Base-by-base conservation (phyloP, 2,329 filamentous ascomycete species). In the Apiospora rasikravindrae region DNA sequence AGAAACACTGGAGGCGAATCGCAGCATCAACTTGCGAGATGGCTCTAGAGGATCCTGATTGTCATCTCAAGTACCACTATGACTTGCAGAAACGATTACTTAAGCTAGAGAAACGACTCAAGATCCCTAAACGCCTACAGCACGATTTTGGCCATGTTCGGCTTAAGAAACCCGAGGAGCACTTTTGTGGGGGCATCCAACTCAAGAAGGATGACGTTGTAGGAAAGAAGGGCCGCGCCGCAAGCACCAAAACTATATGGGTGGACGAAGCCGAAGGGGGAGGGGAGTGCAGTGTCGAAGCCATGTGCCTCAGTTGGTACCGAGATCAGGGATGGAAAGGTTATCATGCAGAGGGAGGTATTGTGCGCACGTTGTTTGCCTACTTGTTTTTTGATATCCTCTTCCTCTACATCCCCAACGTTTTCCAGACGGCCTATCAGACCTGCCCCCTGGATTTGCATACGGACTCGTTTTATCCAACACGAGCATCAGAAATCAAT, bases 341-440 rank as follows among this genome's bases (percentile, higher is more conserved):
- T 14, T 98, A 96, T 79, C 96, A 99, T 82, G 90, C 92, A 24
- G 96, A 99, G 85, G 94, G 95, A 45, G 94, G 95, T 2, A 95
- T 98, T 76, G 85, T 98, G 8, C 91, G 95, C n/a, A 99, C 96
- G 0, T 86, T 99, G 37, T 95, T 95, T 82, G 93, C 91, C 19
- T 96, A 96, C 79, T 89, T 99, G 24, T 98, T 98, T 85, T 96
- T 92, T 84, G 96, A 99, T 81, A 89, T 98, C 33, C 85, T 99
- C 8, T 98, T 98, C 83, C 87, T 94, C 37, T 98, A 97, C 81
- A 89, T 98, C 6, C 96, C 96, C 37, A 98, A 98, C 77, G 96
- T 99, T 71, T 99, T 99, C 82, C 96, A 98, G 81, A 99, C 96
- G 7, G 90, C 93, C 0, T 99, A 94, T 80, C 96, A 99, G 82